Percentiles rank a stretch among this genome's conserved stretches.
Evolutionary conservation across 441 rosid genomes (phyloP).

Genomic region (Jatropha multifida): DNA sequence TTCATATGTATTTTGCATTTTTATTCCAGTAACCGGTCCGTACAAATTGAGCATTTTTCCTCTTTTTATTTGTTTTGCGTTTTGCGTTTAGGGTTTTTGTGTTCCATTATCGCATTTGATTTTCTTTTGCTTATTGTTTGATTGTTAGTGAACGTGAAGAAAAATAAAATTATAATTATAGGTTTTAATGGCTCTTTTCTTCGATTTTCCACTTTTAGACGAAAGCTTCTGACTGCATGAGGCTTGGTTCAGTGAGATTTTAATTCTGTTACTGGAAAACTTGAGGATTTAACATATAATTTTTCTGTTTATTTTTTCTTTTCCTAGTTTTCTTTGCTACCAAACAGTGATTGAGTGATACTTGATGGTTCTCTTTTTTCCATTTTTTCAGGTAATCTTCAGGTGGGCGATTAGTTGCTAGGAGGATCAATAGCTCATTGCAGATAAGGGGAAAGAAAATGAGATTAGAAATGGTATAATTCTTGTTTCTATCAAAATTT

Average conservation of each 20-base stretch:
- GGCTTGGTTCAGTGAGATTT: neutral
- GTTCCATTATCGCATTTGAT: neutral
- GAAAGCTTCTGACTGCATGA: neutral
- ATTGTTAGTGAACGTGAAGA: neutral
- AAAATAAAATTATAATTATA: neutral
- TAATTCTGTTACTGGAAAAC: neutral
- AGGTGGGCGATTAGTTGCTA: neutral
- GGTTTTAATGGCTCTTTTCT: neutral
- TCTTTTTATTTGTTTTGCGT: neutral
- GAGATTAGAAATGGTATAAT: constrained; percentile 30
- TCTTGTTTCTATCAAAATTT: neutral
- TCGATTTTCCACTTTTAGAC: neutral
- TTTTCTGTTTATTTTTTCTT: neutral
- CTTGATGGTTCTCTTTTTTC: neutral
- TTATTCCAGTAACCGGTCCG: neutral
- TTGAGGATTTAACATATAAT: neutral
- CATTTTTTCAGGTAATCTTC: neutral
- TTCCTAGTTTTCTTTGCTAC: neutral
- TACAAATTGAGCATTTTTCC: neutral
- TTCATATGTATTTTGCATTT: neutral
- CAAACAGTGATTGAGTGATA: neutral
- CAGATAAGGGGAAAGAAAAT: too few species aligned
- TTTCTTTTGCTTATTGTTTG: neutral
- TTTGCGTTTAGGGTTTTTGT: neutral
- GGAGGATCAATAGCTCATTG: too few species aligned